A percentile compares a stretch with the other conserved stretches of the same genome.
These are phyloP conservation scores for Citrus medica DNA, from an alignment of 345 rosid genomes.

Conservation along the genomic window DNA sequence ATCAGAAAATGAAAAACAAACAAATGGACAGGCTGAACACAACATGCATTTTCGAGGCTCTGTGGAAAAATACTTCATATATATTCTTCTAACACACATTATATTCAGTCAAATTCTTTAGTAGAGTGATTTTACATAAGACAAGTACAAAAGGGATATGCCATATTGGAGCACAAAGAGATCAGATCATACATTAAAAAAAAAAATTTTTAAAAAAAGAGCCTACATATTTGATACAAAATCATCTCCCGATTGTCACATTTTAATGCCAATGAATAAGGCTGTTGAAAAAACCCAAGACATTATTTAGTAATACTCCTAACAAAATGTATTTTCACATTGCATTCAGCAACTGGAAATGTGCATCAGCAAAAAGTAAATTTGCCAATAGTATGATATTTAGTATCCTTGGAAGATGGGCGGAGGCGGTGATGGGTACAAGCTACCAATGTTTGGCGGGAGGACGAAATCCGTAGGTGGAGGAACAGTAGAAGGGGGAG, in stretches of 20 bases:
- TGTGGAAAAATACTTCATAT: too few species aligned
- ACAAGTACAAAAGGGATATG: background rate
- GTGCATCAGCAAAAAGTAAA: background rate
- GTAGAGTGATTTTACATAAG: background rate
- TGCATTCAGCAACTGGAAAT: background rate
- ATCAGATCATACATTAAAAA: background rate
- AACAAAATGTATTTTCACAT: background rate
- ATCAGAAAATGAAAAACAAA: too few species aligned
- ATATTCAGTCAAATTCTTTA: background rate
- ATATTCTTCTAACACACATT: too few species aligned
- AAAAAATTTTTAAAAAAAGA: too few species aligned
- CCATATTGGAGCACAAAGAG: background rate
- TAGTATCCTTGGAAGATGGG: constrained; percentile 73
- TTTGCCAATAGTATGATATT: background rate
- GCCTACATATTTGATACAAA: background rate
- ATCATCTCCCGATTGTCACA: background rate
- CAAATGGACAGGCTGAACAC: too few species aligned
- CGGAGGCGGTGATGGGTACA: constrained; percentile 81
- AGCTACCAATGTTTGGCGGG: constrained; percentile 58
- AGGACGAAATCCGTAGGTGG: constrained; percentile 28
- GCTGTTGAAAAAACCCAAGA: background rate
- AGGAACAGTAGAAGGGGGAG: constrained; percentile 19
- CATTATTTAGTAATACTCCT: background rate
- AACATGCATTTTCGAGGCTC: too few species aligned
- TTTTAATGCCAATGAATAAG: background rate